Percentiles rank a stretch among this genome's conserved stretches.
These are phyloP conservation scores for Breynia disticha DNA, from an alignment of 441 rosid species.

Conservation along the genomic window DNA sequence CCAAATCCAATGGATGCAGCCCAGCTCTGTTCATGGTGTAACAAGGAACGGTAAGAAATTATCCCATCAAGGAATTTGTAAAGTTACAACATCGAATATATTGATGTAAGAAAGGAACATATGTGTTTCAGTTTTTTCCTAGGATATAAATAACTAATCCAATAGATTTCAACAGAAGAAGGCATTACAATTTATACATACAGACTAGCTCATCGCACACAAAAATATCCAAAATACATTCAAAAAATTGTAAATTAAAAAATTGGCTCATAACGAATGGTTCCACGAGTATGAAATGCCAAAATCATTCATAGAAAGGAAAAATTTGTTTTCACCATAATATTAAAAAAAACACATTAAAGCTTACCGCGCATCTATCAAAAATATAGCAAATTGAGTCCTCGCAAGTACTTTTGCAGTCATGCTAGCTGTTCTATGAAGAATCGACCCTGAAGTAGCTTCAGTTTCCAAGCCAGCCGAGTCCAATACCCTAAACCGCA, in stretches of 20 bases:
- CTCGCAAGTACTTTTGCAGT: slow-evolving; percentile 72
- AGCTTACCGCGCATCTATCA: slow-evolving; percentile 69
- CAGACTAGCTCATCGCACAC: no score
- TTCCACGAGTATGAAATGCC: no score
- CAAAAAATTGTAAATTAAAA: no score
- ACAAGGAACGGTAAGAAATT: slow-evolving; percentile 5
- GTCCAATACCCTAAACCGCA: slow-evolving; percentile 76
- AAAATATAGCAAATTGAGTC: slow-evolving; percentile 68
- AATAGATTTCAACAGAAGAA: no score
- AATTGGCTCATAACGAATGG: no score
- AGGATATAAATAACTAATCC: no score
- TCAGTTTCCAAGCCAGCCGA: slow-evolving; percentile 95
- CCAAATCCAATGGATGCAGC: slow-evolving; percentile 84
- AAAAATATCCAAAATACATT: no score
- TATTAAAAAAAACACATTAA: background rate
- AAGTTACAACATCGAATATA: background rate
- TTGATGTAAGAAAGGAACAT: background rate
- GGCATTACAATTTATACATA: no score
- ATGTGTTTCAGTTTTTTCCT: background rate
- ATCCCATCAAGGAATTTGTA: background rate
- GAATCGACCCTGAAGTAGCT: slow-evolving; percentile 77
- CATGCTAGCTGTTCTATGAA: slow-evolving; percentile 72
- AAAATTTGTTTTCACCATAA: no score
- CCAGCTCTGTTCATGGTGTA: slow-evolving; percentile 46
- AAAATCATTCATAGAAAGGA: no score